These are phyloP conservation scores for Epichloe hybrida DNA, from an alignment of 2,329 filamentous ascomycete species.

Conservation along the genomic window DNA sequence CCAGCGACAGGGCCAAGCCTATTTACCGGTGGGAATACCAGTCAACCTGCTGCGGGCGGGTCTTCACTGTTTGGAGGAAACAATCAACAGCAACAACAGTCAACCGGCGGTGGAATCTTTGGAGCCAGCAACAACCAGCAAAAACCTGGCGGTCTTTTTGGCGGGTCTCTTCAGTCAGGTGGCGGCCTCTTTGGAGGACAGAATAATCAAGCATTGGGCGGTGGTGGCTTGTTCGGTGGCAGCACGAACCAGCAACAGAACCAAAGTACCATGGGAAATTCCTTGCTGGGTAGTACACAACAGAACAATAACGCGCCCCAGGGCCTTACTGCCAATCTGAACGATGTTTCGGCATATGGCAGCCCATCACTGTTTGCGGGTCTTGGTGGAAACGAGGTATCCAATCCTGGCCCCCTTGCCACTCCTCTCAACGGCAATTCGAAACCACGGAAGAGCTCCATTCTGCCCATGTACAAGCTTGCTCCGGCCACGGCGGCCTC, in stretches of 20 bases:
- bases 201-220: slow-evolving; percentile 30
- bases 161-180: slow-evolving; percentile 28
- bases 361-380: slow-evolving; percentile 75
- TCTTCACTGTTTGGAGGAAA: slow-evolving; percentile 32
- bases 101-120: slow-evolving; percentile 35
- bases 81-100: slow-evolving; percentile 22
- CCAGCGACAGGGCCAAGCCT: slow-evolving; percentile 20
- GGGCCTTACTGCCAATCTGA: slow-evolving; percentile 63
- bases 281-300: slow-evolving; percentile 45
- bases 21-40: slow-evolving; percentile 24
- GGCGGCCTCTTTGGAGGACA: slow-evolving; percentile 42
- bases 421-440: slow-evolving; percentile 68
- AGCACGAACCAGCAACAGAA: slow-evolving; percentile 35
- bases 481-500: slow-evolving; percentile 62
- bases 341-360: slow-evolving; percentile 79
- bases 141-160: slow-evolving; percentile 38
- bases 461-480: slow-evolving; percentile 76
- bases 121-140: slow-evolving; percentile 27
- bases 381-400: slow-evolving; percentile 46
- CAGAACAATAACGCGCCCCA: slow-evolving; percentile 40
- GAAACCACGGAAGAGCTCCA: slow-evolving; percentile 65
- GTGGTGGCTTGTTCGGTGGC: slow-evolving; percentile 31
- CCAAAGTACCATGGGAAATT: slow-evolving; percentile 32
- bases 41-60: slow-evolving; percentile 21
- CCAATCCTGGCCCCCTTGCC: slow-evolving; percentile 76